phyloP scores from a whole-genome alignment of 345 rosid genomes.

The Pugionium cornutum region DNA sequence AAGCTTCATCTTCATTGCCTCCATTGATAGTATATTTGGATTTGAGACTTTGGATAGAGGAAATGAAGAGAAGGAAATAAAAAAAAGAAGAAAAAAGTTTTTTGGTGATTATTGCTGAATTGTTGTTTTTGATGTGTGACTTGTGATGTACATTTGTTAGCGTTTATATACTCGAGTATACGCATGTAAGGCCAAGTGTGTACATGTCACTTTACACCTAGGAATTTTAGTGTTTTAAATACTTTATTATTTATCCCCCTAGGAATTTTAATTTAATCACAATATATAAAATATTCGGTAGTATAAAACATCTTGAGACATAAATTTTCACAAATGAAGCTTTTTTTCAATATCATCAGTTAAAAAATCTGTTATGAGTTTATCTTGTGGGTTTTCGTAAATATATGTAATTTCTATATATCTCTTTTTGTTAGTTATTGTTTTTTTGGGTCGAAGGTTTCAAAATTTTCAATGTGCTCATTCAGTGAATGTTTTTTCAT shows the following conservation, averaged over 20 bases:
- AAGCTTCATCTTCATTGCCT: slow-evolving; percentile 37
- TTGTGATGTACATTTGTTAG: slow-evolving; percentile 32
- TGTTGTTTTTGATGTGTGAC: slow-evolving; percentile 28
- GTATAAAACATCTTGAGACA: neutral
- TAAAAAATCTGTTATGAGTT: neutral
- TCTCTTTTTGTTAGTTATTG: neutral
- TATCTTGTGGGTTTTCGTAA: neutral
- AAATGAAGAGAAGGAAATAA: slow-evolving; percentile 1
- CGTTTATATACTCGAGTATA: slow-evolving; percentile 32
- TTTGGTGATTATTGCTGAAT: slow-evolving; percentile 12
- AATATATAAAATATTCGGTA: neutral
- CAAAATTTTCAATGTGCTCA: slow-evolving; percentile 9
- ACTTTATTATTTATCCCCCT: slow-evolving; percentile 22
- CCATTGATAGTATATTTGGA: slow-evolving; percentile 22
- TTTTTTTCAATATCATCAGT: neutral
- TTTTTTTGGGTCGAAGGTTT: neutral
- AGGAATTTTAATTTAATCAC: neutral
- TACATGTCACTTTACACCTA: slow-evolving; percentile 42
- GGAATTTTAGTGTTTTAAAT: neutral
- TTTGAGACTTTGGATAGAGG: slow-evolving; percentile 13
- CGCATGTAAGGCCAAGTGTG: slow-evolving; percentile 33
- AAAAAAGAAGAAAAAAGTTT: neutral
- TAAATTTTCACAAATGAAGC: neutral
- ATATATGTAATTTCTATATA: neutral
- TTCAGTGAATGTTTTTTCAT: slow-evolving; percentile 12